Percentiles rank a stretch among this genome's conserved stretches.
Evolutionary conservation across 139 green algal genomes (phyloP).

Genomic region (Eudorina sp.): DNA sequence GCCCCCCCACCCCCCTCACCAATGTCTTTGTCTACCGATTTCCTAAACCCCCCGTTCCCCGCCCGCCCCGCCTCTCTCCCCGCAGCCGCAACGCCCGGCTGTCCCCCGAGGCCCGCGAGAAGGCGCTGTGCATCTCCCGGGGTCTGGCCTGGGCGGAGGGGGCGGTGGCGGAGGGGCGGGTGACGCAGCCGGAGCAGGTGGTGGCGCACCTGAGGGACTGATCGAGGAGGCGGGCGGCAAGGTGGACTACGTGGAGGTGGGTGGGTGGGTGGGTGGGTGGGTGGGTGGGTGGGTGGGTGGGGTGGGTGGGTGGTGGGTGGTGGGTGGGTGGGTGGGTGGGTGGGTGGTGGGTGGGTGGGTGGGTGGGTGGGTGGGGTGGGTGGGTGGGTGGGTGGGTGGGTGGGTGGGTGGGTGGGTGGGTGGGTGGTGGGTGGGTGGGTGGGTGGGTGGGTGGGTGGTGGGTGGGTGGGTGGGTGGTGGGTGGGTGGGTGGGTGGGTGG

Average conservation of each 20-base stretch:
- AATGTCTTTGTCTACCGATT: neutral
- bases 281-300: neutral
- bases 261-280: slow-evolving; percentile 25
- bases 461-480: too few relatives aligned
- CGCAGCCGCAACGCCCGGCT: slow-evolving; percentile 92
- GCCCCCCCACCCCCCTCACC: neutral
- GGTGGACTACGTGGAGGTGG: slow-evolving; percentile 93
- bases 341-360: too few relatives aligned
- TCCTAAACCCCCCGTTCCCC: neutral
- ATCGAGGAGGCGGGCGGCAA: slow-evolving; percentile 73
- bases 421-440: too few relatives aligned
- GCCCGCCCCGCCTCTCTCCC: neutral
- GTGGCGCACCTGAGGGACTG: slow-evolving; percentile 52
- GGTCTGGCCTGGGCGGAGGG: slow-evolving; percentile 62
- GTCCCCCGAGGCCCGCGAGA: slow-evolving; percentile 68
- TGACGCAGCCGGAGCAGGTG: slow-evolving; percentile 44
- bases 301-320: neutral
- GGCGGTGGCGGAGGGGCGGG: slow-evolving; percentile 18
- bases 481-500: too few relatives aligned
- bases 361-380: too few relatives aligned
- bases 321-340: neutral
- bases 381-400: too few relatives aligned
- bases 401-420: too few relatives aligned
- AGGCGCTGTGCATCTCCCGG: slow-evolving; percentile 72
- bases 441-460: too few relatives aligned